Evolutionary conservation across 2,329 filamentous ascomycete genomes (phyloP).

Genomic region (Pseudogymnoascus pannorum): DNA sequence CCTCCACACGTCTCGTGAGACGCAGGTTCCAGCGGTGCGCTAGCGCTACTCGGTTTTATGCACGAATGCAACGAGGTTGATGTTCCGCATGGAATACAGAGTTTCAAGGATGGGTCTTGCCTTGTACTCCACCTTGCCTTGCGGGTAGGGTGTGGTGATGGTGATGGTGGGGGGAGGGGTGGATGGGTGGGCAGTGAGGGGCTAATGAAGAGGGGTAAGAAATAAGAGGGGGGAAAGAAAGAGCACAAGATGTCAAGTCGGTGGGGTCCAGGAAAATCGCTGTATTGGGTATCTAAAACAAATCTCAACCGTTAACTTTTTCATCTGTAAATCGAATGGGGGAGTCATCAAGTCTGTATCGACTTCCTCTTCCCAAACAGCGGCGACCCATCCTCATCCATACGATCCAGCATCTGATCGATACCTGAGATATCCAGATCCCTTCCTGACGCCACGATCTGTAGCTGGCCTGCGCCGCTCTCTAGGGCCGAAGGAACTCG

Average conservation of each 20-base stretch:
- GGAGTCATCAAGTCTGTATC: slow-evolving; percentile 14
- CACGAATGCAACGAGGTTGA: slow-evolving; percentile 22
- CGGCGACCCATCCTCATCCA: slow-evolving; percentile 37
- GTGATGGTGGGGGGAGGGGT: background rate
- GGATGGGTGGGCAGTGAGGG: background rate
- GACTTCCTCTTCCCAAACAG: slow-evolving; percentile 41
- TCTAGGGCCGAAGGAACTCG: background rate
- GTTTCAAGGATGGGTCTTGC: slow-evolving; percentile 65
- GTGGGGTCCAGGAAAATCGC: background rate
- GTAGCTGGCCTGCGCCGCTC: slow-evolving; percentile 19
- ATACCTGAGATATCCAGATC: slow-evolving; percentile 57
- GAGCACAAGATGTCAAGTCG: background rate
- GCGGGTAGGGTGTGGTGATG: slow-evolving; percentile 37
- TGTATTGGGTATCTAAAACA: slow-evolving; percentile 9
- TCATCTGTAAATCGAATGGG: background rate
- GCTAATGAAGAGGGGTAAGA: background rate
- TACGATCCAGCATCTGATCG: slow-evolving; percentile 49
- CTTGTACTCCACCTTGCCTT: slow-evolving; percentile 71
- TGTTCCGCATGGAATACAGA: slow-evolving; percentile 73
- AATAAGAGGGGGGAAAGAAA: background rate
- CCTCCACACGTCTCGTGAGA: background rate
- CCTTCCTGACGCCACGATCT: slow-evolving; percentile 15
- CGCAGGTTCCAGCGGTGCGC: background rate
- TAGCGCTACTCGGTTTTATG: background rate
- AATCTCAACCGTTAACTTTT: background rate